Evolutionary conservation across 176 grass and related monocot genomes (phyloP), one percentile per base, ranked within the genome.

Genomic region (Avena atlantica): DNA sequence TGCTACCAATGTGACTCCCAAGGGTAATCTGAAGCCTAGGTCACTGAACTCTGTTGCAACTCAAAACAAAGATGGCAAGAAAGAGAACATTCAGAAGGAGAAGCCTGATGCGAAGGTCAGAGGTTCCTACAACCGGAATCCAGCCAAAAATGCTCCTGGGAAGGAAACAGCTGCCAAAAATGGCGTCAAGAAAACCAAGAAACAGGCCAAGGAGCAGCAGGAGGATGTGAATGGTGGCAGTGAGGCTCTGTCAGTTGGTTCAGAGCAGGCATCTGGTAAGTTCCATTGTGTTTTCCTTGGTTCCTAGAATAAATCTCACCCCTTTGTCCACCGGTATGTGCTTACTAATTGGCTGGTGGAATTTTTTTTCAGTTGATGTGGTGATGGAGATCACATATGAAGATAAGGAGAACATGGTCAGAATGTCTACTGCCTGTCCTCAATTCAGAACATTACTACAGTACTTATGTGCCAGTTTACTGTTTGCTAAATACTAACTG

Each of bases 341-440:
- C 56, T 45, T 78, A 23, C 48, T 81, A 79, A 79, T 90, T 21
- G 13, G 55, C 57, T 60, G n/a, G 8, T n/a, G 57, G 6, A 77
- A 0, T 27, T 29, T 74, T 57, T 56, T 79, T 57, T 44, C 89
- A 88, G 92, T 27, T 84, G 76, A 82, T 87, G 62, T 67, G 25
- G 72, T 87, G 49, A 91, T 92, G 76, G 84, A 77, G 40, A 70
- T 78, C 9, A 66, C 73, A 14, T 31, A 90, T 45, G 97, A 93
- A 93, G 89, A 91, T 21, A 99, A 99, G 56, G 94, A 96, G 89
- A 99, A 99, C n/a, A 90, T 90, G 97, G 97, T 96, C 90, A 81
- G 16, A 42, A 51, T 48, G 34, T 3, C 2, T 0, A 15, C 0
- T 12, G 31, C 57, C 10, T 65, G 37, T 31, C 23, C 74, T 2